Evolutionary conservation across 345 rosid species (phyloP), one percentile per base, ranked within the genome.

Genomic region (Eucalyptus curtisii): DNA sequence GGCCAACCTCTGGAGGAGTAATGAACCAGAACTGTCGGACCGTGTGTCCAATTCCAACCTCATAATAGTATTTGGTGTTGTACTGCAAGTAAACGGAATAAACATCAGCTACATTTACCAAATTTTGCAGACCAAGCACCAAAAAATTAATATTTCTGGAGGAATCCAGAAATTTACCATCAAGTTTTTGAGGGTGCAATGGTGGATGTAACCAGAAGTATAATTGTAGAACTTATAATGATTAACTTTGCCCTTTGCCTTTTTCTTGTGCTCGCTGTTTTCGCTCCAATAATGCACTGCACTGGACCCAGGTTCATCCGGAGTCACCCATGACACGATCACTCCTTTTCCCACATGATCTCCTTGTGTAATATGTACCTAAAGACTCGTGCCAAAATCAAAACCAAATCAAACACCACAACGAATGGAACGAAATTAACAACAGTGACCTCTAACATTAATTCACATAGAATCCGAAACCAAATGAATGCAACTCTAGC

Each of bases 351-450:
- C 99, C 50, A 89, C 96, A 33, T 90, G 94, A 93, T 97, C 98
- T 88, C 99, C 99, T 96, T 96, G 99, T 87, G 99, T 97, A 93
- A 97, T 93, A 89, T 97, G 99, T 66, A 97, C 98, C 94, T 94
- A 48, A 86, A 61, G 53, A 68, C 87, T 79, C 25, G 37, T 33
- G 53, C 57, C 37, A 13, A 40, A 88, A 81, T 87, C 52, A 79
- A 44, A 30, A 49, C 44, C 81, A 49, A 81, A 82, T 76, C 24
- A 16, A 8, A 68, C 85, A 84, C 24, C 68, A 37, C 2, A 81
- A 52, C 10, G 33, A 27, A 61, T 61, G 13, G 33, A 61, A 59
- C 31, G 3, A 61, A 61, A 61, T 61, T 27, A 2, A 61, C 68
- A 61, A 12, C 15, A 61, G 17, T 61, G n/a, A 27, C 68, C 33